These are phyloP conservation scores for Parathielavia appendiculata DNA, from an alignment of 495 filamentous ascomycete genomes.

Conservation along the genomic window DNA sequence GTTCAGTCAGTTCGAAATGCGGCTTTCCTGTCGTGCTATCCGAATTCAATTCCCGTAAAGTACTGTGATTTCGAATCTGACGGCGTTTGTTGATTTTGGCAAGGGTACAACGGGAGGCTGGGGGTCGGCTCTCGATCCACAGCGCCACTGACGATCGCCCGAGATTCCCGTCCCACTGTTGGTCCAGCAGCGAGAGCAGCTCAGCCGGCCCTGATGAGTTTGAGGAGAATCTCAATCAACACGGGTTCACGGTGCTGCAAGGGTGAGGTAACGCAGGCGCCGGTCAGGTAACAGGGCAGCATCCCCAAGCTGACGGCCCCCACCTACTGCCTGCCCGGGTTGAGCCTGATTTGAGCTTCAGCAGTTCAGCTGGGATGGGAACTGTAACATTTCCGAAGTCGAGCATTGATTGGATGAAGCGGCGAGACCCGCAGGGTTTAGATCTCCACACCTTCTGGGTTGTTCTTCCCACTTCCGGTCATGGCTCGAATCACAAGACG, in stretches of 20 bases:
- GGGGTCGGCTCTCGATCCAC: conserved; percentile 4
- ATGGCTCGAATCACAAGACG: not conserved
- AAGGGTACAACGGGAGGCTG: conserved; percentile 1
- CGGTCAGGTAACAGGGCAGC: not conserved
- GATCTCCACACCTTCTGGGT: not conserved
- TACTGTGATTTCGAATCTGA: not conserved
- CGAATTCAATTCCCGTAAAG: not conserved
- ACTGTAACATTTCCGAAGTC: not conserved
- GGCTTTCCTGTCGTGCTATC: conserved; percentile 5
- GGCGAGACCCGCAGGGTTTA: not conserved
- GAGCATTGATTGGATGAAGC: conserved; percentile 1
- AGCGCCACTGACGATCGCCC: not conserved
- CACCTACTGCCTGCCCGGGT: conserved; percentile 10
- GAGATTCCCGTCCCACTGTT: not conserved
- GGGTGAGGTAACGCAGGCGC: not conserved
- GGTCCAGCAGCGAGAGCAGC: conserved; percentile 4
- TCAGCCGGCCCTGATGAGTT: conserved; percentile 6
- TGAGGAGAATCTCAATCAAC: too few relatives aligned
- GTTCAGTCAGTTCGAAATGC: conserved; percentile 1
- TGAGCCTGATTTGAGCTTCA: conserved; percentile 7
- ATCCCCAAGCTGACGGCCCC: not conserved
- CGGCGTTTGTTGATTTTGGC: conserved; percentile 12
- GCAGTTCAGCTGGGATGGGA: conserved; percentile 12
- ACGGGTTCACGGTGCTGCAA: conserved; percentile 1
- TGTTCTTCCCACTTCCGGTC: not conserved